Evolutionary conservation across 2,329 filamentous ascomycete genomes (phyloP), one percentile per base, ranked within the genome.

Genomic region (Fusarium metavorans): DNA sequence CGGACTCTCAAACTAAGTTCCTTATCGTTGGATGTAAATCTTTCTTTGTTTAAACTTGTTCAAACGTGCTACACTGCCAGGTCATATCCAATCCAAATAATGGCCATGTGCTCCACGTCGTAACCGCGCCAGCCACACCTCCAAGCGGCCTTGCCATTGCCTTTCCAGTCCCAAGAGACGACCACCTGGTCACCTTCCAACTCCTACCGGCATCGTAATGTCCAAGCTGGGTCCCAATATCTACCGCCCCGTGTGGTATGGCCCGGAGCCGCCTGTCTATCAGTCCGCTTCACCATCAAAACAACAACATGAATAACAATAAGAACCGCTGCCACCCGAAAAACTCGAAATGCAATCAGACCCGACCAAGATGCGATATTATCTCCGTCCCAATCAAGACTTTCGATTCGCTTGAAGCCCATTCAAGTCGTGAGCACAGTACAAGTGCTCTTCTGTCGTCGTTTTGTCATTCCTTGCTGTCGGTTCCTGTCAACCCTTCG

Each of bases 401-500:
- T 39, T 30, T 61, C 50, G 20, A 27, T 62, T 48, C 35, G 20
- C 23, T 60, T 50, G 45, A 27, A 52, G 50, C 54, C 25, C 59
- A 23, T 52, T 52, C 63, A 43, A 62, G 66, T 37, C 27, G 30
- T 43, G 60, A 45, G 64, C 41, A 34, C 66, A 30, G 37, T 37
- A 25, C 64, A 25, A 34, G 43, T 41, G 16, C 58, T 64, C 32
- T 11, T 37, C 41, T 23, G 52, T 59, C 23, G 45, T 70, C 59
- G 59, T 56, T 18, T 32, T 59, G 64, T 77, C 52, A 70, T 64
- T 65, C 58, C 60, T 59, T 25, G 54, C 32, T 67, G 14, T 41
- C 50, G 16, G 60, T 64, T 52, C 60, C 69, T 27, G 78, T 78
- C 6, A 80, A 59, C 57, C 78, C 79, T 54, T 81, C 79, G 35